Base-by-base conservation (phyloP, 306 rosid genomes). In the Albizia julibrissin region DNA sequence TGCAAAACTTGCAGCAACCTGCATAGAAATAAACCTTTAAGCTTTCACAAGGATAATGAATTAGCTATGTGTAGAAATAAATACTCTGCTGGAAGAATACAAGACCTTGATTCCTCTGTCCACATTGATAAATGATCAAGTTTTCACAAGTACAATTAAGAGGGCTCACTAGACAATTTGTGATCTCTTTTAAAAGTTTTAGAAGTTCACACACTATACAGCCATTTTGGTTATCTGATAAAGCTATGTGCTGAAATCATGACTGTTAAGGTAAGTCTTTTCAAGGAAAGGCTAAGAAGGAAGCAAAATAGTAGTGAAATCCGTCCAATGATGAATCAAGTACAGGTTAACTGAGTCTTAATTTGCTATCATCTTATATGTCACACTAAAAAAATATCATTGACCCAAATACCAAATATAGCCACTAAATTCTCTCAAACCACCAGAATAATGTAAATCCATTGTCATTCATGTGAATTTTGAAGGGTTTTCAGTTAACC, bases 1-100 rank as follows among this genome's bases (percentile, higher is more conserved):
- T 1, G 98, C 93, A 72, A 93, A 93, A 89, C 99, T 95, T 26
- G 99, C 94, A 27, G 99, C 97, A 40, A 93, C 96, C 99, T 95
- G 84, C 69, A 72, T 78, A 18, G 18, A 72, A 69, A 68, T 74
- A 81, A 24, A 75, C 69, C 31, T 39, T 82, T 26, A 61, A 61
- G 37, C 34, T 61, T 61, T 61, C 37, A 26, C 34, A 61, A 24
- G 18, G 67, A 61, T 27, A 61, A 61, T 13, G 68, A 58, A 84
- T 5, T 75, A 21, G 52, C 46, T 42, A 50, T 21, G 10, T 24
- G 33, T 69, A 31, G 29, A 34, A 74, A 33, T 10, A 14, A 4
- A 66, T 46, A 64, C 18, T 26, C 47, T 10, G 42, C 71, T 34
- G 24, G 79, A 27, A 80, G 54, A 58, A 79, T 27, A 44, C 18